Conservation (phyloP, 148 eudicot species). For the Amaranthus cruentus region DNA sequence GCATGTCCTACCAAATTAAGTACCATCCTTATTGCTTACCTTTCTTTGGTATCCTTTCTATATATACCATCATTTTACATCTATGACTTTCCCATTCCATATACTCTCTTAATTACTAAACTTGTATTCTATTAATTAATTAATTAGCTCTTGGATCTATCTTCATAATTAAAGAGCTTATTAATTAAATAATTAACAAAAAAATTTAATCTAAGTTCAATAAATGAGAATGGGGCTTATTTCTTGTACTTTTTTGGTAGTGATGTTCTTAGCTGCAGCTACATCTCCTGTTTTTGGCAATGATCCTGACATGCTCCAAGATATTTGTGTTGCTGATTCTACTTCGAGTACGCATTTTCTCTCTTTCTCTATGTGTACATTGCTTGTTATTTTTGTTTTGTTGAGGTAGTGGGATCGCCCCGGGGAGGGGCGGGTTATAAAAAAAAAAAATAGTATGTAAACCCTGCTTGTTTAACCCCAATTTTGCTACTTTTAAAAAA, state of each 20-base stretch:
- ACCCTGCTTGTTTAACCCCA: too few species aligned
- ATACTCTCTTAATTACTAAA: background rate
- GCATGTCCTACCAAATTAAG: background rate
- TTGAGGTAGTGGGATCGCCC: too few species aligned
- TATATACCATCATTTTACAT: background rate
- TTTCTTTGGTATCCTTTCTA: background rate
- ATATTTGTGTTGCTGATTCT: conserved; percentile 26
- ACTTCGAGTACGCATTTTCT: background rate
- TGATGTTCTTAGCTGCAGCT: conserved; percentile 1
- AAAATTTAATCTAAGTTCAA: too few species aligned
- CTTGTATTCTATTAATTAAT: background rate
- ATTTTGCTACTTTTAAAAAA: too few species aligned
- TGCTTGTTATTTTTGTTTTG: background rate
- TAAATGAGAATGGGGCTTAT: background rate
- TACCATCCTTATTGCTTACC: too few species aligned
- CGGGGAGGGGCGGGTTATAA: too few species aligned
- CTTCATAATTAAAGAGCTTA: too few species aligned
- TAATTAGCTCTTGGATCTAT: background rate
- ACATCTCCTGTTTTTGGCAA: conserved; percentile 10
- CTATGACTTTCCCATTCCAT: background rate
- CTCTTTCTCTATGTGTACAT: background rate
- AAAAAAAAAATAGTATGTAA: too few species aligned
- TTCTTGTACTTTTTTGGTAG: background rate
- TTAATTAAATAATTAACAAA: too few species aligned
- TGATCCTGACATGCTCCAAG: conserved; percentile 25